phyloP scores from a whole-genome alignment of 257 asterid genomes.

The Rehmannia glutinosa region DNA sequence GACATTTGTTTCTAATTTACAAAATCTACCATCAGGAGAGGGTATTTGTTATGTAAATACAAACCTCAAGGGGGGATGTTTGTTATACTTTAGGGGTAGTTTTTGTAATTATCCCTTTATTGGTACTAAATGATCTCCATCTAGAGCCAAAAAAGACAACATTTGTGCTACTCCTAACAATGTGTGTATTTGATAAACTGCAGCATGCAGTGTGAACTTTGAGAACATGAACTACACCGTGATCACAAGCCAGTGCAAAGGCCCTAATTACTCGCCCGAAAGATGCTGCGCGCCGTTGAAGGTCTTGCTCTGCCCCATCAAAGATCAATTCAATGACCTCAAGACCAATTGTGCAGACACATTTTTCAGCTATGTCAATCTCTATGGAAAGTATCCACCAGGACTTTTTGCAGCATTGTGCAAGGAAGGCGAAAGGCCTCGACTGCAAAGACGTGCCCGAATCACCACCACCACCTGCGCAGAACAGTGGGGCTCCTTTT shows the following conservation, averaged over 20 bases:
- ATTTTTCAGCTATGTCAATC: conserved; percentile 62
- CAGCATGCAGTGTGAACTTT: conserved; percentile 68
- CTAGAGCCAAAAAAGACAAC: too few species aligned
- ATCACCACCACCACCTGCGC: not conserved
- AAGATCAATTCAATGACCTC: conserved; percentile 48
- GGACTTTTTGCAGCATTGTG: conserved; percentile 76
- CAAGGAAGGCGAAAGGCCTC: conserved; percentile 56
- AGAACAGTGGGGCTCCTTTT: conserved; percentile 10
- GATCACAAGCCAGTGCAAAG: conserved; percentile 85
- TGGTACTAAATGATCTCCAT: too few species aligned
- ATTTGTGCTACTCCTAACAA: not conserved
- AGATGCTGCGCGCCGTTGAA: conserved; percentile 62
- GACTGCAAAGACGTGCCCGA: conserved; percentile 30
- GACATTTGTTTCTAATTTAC: too few species aligned
- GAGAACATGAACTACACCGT: conserved; percentile 72
- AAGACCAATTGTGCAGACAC: conserved; percentile 52
- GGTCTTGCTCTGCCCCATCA: conserved; percentile 53
- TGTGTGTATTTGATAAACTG: not conserved
- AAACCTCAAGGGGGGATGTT: too few species aligned
- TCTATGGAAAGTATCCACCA: conserved; percentile 82
- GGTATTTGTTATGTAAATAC: too few species aligned
- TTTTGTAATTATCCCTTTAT: too few species aligned
- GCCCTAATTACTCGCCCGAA: conserved; percentile 60
- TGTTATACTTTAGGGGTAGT: too few species aligned
- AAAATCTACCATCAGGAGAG: too few species aligned